These are phyloP conservation scores for Echinosphaeria canescens DNA, from an alignment of 2,329 filamentous ascomycete genomes.

Conservation along the genomic window DNA sequence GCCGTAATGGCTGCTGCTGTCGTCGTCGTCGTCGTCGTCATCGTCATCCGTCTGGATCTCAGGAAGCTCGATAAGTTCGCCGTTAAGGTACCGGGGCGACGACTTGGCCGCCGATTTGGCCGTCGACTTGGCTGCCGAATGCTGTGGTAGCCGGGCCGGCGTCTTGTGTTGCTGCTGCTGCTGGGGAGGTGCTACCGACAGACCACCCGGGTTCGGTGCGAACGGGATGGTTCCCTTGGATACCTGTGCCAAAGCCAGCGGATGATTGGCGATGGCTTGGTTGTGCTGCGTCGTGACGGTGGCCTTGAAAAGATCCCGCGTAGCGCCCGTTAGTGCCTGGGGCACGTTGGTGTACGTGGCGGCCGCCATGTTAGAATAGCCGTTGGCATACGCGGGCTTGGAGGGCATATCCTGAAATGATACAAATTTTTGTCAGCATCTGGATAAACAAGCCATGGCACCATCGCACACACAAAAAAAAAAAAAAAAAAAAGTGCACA, in stretches of 20 bases:
- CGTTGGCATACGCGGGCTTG: constrained; percentile 37
- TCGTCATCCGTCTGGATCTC: constrained; percentile 92
- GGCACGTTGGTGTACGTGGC: constrained; percentile 27
- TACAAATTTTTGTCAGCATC: constrained; percentile 16
- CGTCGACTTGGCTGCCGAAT: constrained; percentile 26
- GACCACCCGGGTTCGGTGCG: constrained; percentile 46
- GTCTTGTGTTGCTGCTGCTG: constrained; percentile 50
- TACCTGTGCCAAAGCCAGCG: constrained; percentile 69
- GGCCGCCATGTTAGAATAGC: constrained; percentile 38
- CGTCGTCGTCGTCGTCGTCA: constrained; percentile 36
- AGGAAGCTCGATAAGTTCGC: constrained; percentile 77
- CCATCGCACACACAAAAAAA: too few relatives aligned
- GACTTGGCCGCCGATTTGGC: constrained; percentile 40
- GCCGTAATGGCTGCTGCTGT: constrained; percentile 22
- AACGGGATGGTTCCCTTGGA: constrained; percentile 83
- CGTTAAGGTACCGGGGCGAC: constrained; percentile 72
- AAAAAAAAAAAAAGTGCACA: too few relatives aligned
- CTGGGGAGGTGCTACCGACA: too few relatives aligned
- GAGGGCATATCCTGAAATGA: constrained; percentile 28
- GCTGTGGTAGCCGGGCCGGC: constrained; percentile 32
- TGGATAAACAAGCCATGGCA: neutral
- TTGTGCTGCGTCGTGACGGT: constrained; percentile 46
- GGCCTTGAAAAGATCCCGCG: constrained; percentile 40
- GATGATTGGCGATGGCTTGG: constrained; percentile 40
- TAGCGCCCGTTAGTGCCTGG: too few relatives aligned